Evolutionary conservation across 176 grass and related monocot species (phyloP), one percentile per base, ranked within the genome.

Genomic region (Carex kokanica): DNA sequence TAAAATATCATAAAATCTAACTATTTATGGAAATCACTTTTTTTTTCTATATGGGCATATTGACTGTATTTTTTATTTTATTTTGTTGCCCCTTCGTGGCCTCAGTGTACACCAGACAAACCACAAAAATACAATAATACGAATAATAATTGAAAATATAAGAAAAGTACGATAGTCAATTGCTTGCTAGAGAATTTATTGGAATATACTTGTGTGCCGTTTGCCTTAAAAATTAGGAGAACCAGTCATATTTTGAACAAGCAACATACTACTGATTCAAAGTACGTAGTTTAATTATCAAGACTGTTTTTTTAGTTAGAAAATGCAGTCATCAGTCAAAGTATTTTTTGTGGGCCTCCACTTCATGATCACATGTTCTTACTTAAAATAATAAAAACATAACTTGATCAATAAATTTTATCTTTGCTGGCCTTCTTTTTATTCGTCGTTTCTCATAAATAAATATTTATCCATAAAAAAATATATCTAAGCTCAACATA

Each of bases 221-320:
- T 77, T 77, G 47, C 47, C 72, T 53, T 2, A 55, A 77, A 77
- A 55, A 27, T 8, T 29, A 77, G 72, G 72, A 77, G 72, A 55
- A 77, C 6, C 1, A 23, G 4, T 74, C 11, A 51, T 51, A 4
- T 51, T 51, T 74, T 74, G 18, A 74, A 74, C n/a, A 53, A 74
- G 45, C 29, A 74, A 52, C 8, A 52, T 74, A 74, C 4, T 74
- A 5, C 20, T 27, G 20, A 40, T 36, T 67, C 1, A 27, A 2
- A 64, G 63, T 66, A 60, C 6, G 1, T 41, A 45, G 3, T 61
- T 24, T 59, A 59, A 59, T 59, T 59, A 21, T 73, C 18, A 47
- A 51, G 20, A 8, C 6, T 43, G 6, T 71, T 71, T 41, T 43
- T 40, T 34, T 38, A 70, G 17, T 18, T 41, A 70, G 60, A 62